Evolutionary conservation across 768 basidiomycete species (phyloP).

Genomic region (Tephrocybe sp.): DNA sequence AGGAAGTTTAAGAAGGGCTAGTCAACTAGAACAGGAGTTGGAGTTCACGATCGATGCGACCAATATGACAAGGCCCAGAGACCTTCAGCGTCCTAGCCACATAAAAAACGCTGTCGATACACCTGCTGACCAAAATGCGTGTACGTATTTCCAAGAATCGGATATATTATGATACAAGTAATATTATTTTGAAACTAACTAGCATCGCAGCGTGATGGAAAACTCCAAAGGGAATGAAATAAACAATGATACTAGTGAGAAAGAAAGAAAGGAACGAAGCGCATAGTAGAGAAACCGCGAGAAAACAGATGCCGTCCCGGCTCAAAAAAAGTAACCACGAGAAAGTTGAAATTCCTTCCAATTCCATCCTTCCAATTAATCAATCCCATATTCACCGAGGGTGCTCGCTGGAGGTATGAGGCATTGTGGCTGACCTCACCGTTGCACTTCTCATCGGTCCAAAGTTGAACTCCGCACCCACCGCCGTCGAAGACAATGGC

Average conservation of each 20-base stretch:
- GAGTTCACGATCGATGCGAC: no score
- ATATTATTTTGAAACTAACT: constrained; percentile 16
- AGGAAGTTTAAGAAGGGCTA: no score
- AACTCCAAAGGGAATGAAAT: background rate
- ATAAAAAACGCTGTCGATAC: no score
- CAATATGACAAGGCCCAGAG: no score
- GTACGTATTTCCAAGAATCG: constrained; percentile 3
- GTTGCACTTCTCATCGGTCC: constrained; percentile 9
- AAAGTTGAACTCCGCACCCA: constrained; percentile 19
- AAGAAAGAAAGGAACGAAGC: background rate
- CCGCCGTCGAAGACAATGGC: constrained; percentile 12
- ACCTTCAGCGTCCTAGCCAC: no score
- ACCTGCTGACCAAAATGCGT: no score
- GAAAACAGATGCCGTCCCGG: background rate
- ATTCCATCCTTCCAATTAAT: background rate
- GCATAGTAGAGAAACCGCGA: background rate
- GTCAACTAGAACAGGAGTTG: no score
- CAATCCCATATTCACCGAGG: background rate
- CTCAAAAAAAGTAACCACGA: background rate
- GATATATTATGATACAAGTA: constrained; percentile 15
- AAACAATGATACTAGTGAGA: background rate
- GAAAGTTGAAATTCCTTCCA: no score
- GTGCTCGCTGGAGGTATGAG: constrained; percentile 5
- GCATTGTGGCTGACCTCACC: constrained; percentile 10
- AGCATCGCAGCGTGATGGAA: background rate